Evolutionary conservation across 2,329 filamentous ascomycete genomes (phyloP).

Genomic region (Nothophaeocryptopus gaeumannii): DNA sequence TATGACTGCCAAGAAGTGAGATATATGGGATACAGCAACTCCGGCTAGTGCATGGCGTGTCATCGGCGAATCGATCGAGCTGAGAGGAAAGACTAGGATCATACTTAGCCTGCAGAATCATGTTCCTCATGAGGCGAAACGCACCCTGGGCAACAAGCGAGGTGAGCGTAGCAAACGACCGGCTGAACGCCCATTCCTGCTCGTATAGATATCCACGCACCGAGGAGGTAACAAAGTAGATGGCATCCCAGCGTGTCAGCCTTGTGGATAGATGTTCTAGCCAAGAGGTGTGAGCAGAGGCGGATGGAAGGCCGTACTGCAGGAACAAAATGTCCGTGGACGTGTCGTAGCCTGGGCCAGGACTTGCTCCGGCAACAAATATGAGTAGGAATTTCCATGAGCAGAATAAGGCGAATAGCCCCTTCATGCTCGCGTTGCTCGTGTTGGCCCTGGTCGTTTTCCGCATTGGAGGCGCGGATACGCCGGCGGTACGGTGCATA

Average conservation of each 20-base stretch:
- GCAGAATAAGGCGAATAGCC: slow-evolving; percentile 45
- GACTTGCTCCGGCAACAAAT: slow-evolving; percentile 56
- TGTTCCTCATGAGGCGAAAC: slow-evolving; percentile 20
- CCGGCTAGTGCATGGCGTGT: slow-evolving; percentile 52
- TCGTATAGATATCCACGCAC: slow-evolving; percentile 67
- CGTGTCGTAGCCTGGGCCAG: slow-evolving; percentile 72
- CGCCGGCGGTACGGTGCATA: background rate
- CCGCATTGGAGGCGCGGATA: background rate
- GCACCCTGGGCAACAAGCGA: slow-evolving; percentile 42
- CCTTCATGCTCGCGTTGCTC: slow-evolving; percentile 4
- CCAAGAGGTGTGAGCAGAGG: slow-evolving; percentile 18
- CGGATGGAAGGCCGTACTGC: slow-evolving; percentile 14
- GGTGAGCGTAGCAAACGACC: slow-evolving; percentile 50
- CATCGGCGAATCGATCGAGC: slow-evolving; percentile 20
- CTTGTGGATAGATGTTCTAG: slow-evolving; percentile 50
- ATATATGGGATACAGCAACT: slow-evolving; percentile 65
- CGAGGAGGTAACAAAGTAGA: slow-evolving; percentile 68
- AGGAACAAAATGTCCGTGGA: slow-evolving; percentile 59
- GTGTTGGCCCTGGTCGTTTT: slow-evolving; percentile 8
- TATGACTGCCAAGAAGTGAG: slow-evolving; percentile 73
- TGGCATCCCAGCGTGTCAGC: slow-evolving; percentile 74
- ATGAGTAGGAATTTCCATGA: slow-evolving; percentile 68
- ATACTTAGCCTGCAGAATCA: slow-evolving; percentile 30
- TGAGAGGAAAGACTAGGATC: slow-evolving; percentile 22
- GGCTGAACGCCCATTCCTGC: slow-evolving; percentile 83